These are phyloP conservation scores for Bothriochloa decipiens DNA, from an alignment of 176 grass and related monocot genomes.

Conservation along the genomic window DNA sequence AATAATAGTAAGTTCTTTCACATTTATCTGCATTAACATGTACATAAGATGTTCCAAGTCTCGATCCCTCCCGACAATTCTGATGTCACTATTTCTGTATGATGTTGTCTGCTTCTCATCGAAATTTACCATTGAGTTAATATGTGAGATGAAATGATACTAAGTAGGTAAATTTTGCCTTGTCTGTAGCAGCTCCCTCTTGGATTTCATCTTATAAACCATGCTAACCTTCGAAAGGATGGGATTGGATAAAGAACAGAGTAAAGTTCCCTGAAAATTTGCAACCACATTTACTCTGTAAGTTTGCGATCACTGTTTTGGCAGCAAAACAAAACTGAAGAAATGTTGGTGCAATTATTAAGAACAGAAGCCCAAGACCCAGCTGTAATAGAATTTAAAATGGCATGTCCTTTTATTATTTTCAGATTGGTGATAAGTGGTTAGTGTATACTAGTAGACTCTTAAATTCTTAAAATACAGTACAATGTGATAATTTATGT, in stretches of 20 bases:
- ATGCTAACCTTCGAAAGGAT: conserved; percentile 48
- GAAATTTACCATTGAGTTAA: conserved; percentile 37
- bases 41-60: conserved; percentile 36
- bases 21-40: conserved; percentile 23
- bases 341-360: conserved; percentile 11
- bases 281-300: conserved; percentile 1
- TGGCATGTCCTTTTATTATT: neutral
- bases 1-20: conserved; percentile 43
- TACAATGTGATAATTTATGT: too few relatives aligned
- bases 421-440: neutral
- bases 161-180: conserved; percentile 40
- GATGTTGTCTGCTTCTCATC: conserved; percentile 51
- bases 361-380: neutral
- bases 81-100: conserved; percentile 42
- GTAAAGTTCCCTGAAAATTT: conserved; percentile 51
- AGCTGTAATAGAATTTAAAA: neutral
- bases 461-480: too few relatives aligned
- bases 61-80: conserved; percentile 39
- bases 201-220: conserved; percentile 63
- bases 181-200: conserved; percentile 42
- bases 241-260: conserved; percentile 50
- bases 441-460: neutral
- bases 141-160: conserved; percentile 50
- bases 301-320: neutral
- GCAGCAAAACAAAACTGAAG: conserved; percentile 3